Percentiles rank a stretch among this genome's conserved stretches.
phyloP scores from a whole-genome alignment of 2,329 filamentous ascomycete genomes.

The Talaromyces atroroseus region DNA sequence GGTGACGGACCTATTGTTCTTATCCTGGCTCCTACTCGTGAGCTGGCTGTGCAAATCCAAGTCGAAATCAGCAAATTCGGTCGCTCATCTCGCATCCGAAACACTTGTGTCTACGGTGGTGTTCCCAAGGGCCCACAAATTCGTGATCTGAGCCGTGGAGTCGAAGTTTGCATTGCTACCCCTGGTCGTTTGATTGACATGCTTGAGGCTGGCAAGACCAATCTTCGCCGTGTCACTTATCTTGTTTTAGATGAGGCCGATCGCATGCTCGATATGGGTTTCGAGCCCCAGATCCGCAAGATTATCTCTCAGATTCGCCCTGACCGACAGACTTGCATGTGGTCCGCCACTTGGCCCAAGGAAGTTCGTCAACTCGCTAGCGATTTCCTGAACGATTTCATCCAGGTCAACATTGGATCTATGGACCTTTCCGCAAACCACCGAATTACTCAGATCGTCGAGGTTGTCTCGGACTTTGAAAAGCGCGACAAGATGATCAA shows the following conservation, averaged over 20 bases:
- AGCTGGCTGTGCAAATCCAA: conserved; percentile 97
- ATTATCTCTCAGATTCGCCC: conserved; percentile 96
- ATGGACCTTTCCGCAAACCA: conserved; percentile 95
- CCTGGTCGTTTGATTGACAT: conserved; percentile 97
- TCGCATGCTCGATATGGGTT: conserved; percentile 99
- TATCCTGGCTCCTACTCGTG: conserved; percentile 91
- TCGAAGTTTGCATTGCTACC: conserved; percentile 97
- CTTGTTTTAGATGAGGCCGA: conserved; percentile 97
- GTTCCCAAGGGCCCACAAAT: conserved; percentile 97
- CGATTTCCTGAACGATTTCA: conserved; percentile 91
- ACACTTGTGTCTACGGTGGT: conserved; percentile 98
- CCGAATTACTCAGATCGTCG: conserved; percentile 94
- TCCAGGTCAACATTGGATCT: conserved; percentile 97
- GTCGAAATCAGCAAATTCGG: conserved; percentile 98
- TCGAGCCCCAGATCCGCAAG: conserved; percentile 98
- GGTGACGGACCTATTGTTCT: conserved; percentile 96
- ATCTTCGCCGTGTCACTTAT: conserved; percentile 95
- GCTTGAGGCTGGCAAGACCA: conserved; percentile 96
- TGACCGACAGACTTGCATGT: conserved; percentile 98
- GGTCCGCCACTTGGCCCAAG: conserved; percentile 99
- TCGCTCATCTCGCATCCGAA: conserved; percentile 94
- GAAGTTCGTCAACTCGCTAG: conserved; percentile 87
- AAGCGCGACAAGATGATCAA: conserved; percentile 98
- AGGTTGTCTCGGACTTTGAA: conserved; percentile 92
- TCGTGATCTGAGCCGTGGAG: conserved; percentile 85